phyloP scores from a whole-genome alignment of 352 stramenopile species.

The Globisporangium mamillatum region DNA sequence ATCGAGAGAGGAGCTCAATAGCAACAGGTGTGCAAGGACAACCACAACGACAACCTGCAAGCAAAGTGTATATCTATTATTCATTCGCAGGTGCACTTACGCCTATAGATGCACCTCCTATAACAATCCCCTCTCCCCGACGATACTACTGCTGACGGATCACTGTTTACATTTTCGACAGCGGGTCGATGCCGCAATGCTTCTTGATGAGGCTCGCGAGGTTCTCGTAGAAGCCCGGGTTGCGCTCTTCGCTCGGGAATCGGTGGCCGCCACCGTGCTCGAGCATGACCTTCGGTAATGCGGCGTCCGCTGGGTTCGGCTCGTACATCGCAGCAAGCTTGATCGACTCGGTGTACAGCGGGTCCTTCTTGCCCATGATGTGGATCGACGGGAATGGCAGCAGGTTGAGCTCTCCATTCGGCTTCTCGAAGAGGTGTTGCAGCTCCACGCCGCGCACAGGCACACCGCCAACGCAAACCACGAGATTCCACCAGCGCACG shows the following conservation, averaged over 20 bases:
- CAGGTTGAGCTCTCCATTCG: slow-evolving; percentile 32
- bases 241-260: slow-evolving; percentile 24
- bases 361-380: slow-evolving; percentile 38
- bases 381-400: slow-evolving; percentile 55
- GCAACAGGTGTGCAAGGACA: too few relatives aligned
- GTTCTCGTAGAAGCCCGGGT: slow-evolving; percentile 21
- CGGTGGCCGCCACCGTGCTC: slow-evolving; percentile 39
- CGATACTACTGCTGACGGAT: background rate
- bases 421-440: slow-evolving; percentile 40
- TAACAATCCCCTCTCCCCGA: too few relatives aligned
- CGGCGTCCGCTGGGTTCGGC: slow-evolving; percentile 17
- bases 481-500: slow-evolving; percentile 51
- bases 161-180: background rate
- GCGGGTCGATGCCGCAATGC: slow-evolving; percentile 13
- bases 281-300: slow-evolving; percentile 28
- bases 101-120: too few relatives aligned
- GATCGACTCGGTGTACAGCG: slow-evolving; percentile 25
- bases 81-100: too few relatives aligned
- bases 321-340: slow-evolving; percentile 35
- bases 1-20: too few relatives aligned
- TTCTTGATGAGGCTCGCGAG: slow-evolving; percentile 16
- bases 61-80: too few relatives aligned
- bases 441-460: slow-evolving; percentile 33
- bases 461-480: slow-evolving; percentile 46
- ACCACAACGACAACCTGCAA: too few relatives aligned